A percentile compares a stretch with the other conserved stretches of the same genome.
These are phyloP conservation scores for Nakataea oryzae DNA, from an alignment of 2,329 filamentous ascomycete species.

Conservation along the genomic window DNA sequence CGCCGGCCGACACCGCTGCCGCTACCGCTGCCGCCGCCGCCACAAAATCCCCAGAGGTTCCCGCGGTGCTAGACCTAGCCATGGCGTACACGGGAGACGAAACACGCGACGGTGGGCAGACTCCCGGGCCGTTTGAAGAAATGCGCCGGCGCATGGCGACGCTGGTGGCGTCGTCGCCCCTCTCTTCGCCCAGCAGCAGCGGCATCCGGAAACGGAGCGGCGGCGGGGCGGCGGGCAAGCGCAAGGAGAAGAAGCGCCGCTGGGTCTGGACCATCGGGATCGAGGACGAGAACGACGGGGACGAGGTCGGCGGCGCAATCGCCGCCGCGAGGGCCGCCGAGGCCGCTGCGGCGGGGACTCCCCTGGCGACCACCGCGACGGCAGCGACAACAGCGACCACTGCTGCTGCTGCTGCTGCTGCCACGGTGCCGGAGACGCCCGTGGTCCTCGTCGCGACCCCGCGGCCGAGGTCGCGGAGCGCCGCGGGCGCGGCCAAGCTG, in stretches of 20 bases:
- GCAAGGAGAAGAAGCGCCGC: conserved; percentile 51
- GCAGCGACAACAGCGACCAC: conserved; percentile 19
- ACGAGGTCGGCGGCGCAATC: conserved; percentile 21
- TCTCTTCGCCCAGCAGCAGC: conserved; percentile 25
- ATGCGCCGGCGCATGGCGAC: conserved; percentile 47
- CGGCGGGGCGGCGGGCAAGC: conserved; percentile 33
- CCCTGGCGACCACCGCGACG: neutral
- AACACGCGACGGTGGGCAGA: conserved; percentile 49
- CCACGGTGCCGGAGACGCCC: conserved; percentile 10
- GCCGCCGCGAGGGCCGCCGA: conserved; percentile 12
- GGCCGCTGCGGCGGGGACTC: conserved; percentile 5
- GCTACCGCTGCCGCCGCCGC: conserved; percentile 33
- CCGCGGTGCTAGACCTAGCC: conserved; percentile 36
- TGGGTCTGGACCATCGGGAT: conserved; percentile 59
- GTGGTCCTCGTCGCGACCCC: neutral
- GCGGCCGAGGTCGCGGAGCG: neutral
- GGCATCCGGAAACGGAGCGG: conserved; percentile 37
- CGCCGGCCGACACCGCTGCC: conserved; percentile 21
- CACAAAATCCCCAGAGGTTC: conserved; percentile 16
- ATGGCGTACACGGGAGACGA: conserved; percentile 43
- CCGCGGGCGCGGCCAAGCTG: neutral
- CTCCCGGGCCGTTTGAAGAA: conserved; percentile 53
- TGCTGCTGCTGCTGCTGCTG: conserved; percentile 9
- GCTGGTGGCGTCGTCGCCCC: conserved; percentile 28
- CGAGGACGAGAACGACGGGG: conserved; percentile 29